phyloP scores from a whole-genome alignment of 2,329 filamentous ascomycete genomes.

The Apiospora rasikravindrae region DNA sequence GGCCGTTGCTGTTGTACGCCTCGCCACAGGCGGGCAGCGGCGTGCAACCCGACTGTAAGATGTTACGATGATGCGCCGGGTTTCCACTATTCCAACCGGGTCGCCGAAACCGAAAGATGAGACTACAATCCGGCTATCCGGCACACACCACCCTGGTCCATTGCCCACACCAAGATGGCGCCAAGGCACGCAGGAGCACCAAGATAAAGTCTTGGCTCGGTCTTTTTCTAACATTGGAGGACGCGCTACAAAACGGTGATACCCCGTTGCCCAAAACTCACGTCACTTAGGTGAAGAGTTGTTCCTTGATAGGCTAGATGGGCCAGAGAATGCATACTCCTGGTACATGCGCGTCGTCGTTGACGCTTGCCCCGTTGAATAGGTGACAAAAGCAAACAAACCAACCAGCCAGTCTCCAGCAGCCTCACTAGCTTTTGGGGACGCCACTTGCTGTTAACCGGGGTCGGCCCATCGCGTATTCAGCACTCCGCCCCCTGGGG shows the following conservation, averaged over 20 bases:
- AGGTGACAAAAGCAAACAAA: not conserved
- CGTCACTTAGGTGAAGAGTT: not conserved
- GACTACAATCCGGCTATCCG: constrained; percentile 19
- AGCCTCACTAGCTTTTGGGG: not conserved
- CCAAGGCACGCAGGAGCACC: constrained; percentile 15
- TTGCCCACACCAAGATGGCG: constrained; percentile 7
- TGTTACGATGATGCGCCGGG: constrained; percentile 6
- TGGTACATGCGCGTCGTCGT: not conserved
- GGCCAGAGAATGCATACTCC: not conserved
- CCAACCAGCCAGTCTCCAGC: not conserved
- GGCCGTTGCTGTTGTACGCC: not conserved
- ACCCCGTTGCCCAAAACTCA: not conserved
- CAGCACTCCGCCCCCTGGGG: not conserved
- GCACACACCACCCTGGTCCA: constrained; percentile 17
- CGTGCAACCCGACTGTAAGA: not conserved
- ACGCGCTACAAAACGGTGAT: not conserved
- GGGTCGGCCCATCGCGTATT: not conserved
- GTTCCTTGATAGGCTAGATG: not conserved
- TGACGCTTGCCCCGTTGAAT: not conserved
- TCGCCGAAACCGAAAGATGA: constrained; percentile 13
- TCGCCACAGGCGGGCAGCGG: not conserved
- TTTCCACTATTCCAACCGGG: constrained; percentile 13
- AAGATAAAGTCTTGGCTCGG: not conserved
- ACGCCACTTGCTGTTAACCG: not conserved
- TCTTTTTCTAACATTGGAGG: not conserved